These are phyloP conservation scores for Alternaria alternata DNA, from an alignment of 2,329 filamentous ascomycete species.

Conservation along the genomic window DNA sequence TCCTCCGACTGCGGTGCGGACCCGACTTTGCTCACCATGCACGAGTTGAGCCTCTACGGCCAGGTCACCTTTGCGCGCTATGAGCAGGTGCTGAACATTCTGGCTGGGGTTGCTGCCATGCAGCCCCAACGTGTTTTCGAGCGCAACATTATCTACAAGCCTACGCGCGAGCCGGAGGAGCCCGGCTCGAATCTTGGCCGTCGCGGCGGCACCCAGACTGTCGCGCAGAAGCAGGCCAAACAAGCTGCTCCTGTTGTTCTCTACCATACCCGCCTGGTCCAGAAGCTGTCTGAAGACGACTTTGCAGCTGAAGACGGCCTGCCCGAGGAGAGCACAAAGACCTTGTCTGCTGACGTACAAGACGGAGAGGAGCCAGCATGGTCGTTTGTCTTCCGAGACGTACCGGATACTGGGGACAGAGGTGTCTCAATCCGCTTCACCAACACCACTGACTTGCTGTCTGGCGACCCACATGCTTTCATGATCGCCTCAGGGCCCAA, in stretches of 20 bases:
- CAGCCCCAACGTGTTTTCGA: constrained; percentile 64
- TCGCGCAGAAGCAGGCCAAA: constrained; percentile 41
- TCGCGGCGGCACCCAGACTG: constrained; percentile 49
- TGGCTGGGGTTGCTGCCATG: constrained; percentile 68
- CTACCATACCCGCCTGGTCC: constrained; percentile 63
- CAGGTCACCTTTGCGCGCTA: constrained; percentile 65
- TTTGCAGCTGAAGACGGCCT: constrained; percentile 34
- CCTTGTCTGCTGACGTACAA: constrained; percentile 32
- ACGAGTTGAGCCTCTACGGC: constrained; percentile 69
- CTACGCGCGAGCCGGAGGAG: constrained; percentile 57
- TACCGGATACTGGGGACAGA: constrained; percentile 60
- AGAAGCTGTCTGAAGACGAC: constrained; percentile 50
- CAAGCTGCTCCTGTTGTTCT: constrained; percentile 56
- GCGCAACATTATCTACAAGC: constrained; percentile 67
- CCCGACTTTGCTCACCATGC: constrained; percentile 56
- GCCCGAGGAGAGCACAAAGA: constrained; percentile 13
- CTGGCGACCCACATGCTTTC: constrained; percentile 59
- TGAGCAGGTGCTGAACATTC: constrained; percentile 67
- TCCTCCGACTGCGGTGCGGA: constrained; percentile 23
- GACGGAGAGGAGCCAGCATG: constrained; percentile 43
- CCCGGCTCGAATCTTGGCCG: constrained; percentile 45
- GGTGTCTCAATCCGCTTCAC: constrained; percentile 63
- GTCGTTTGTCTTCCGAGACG: constrained; percentile 52
- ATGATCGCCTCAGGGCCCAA: constrained; percentile 62
- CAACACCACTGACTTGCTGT: constrained; percentile 57